Evolutionary conservation across 495 filamentous ascomycete genomes (phyloP).

Genomic region (Astrothelium subdiscretum): DNA sequence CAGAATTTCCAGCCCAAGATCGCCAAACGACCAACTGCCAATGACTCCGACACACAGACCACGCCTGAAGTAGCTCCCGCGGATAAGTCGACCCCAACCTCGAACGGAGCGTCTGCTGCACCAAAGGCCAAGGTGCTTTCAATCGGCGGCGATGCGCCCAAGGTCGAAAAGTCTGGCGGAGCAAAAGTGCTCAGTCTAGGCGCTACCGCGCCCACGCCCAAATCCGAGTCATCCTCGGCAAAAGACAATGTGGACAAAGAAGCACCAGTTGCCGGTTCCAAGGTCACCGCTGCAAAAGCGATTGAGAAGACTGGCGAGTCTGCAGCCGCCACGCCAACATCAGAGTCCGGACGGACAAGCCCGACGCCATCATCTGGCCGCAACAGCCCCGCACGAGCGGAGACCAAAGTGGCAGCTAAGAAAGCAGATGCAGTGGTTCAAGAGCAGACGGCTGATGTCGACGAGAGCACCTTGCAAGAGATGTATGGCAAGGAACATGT

Average conservation of each 20-base stretch:
- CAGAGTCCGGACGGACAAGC: constrained; percentile 53
- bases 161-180: constrained; percentile 34
- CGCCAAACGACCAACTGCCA: constrained; percentile 43
- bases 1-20: constrained; percentile 47
- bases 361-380: constrained; percentile 68
- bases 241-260: constrained; percentile 41
- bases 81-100: constrained; percentile 35
- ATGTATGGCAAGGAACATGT: constrained; percentile 98
- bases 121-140: constrained; percentile 61
- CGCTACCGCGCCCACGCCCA: constrained; percentile 15
- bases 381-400: constrained; percentile 50
- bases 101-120: constrained; percentile 33
- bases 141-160: constrained; percentile 41
- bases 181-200: constrained; percentile 25
- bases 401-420: constrained; percentile 42
- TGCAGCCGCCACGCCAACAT: constrained; percentile 32
- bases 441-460: constrained; percentile 80
- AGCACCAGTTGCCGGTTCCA: constrained; percentile 47
- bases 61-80: constrained; percentile 26
- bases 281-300: constrained; percentile 68
- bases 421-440: constrained; percentile 75
- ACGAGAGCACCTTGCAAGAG: constrained; percentile 82
- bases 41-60: constrained; percentile 17
- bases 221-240: constrained; percentile 29
- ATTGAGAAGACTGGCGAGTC: constrained; percentile 64